These are phyloP conservation scores for Penicillium macrosclerotiorum DNA, from an alignment of 495 filamentous ascomycete species.

Conservation along the genomic window DNA sequence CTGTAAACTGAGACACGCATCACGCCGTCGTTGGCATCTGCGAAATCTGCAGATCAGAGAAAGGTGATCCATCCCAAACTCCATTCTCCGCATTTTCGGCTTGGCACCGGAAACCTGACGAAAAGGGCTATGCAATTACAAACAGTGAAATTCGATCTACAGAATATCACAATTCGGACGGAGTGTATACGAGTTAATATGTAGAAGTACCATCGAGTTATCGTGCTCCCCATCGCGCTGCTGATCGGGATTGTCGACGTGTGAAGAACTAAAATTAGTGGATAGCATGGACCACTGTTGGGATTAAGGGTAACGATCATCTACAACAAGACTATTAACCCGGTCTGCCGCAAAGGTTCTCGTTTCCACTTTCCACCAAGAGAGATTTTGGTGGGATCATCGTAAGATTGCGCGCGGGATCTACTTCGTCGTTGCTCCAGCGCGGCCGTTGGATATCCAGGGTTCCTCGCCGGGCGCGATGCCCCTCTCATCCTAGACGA, in stretches of 20 bases:
- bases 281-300: no score
- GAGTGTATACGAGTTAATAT: no score
- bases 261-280: no score
- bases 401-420: not conserved
- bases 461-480: slow-evolving; percentile 14
- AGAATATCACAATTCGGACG: no score
- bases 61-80: slow-evolving; percentile 2
- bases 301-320: slow-evolving; percentile 3
- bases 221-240: no score
- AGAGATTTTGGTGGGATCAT: not conserved
- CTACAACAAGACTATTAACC: not conserved
- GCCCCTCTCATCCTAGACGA: slow-evolving; percentile 6
- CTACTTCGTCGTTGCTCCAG: not conserved
- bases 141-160: no score
- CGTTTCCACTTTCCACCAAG: not conserved
- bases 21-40: slow-evolving; percentile 14
- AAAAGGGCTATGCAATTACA: no score
- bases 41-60: slow-evolving; percentile 9
- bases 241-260: no score
- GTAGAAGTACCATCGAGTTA: no score
- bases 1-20: not conserved
- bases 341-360: not conserved
- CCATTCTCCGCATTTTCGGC: not conserved
- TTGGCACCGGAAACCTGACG: slow-evolving; percentile 1
- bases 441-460: not conserved